phyloP scores from a whole-genome alignment of 352 stramenopile genomes.

The Globisporangium okanoganense region DNA sequence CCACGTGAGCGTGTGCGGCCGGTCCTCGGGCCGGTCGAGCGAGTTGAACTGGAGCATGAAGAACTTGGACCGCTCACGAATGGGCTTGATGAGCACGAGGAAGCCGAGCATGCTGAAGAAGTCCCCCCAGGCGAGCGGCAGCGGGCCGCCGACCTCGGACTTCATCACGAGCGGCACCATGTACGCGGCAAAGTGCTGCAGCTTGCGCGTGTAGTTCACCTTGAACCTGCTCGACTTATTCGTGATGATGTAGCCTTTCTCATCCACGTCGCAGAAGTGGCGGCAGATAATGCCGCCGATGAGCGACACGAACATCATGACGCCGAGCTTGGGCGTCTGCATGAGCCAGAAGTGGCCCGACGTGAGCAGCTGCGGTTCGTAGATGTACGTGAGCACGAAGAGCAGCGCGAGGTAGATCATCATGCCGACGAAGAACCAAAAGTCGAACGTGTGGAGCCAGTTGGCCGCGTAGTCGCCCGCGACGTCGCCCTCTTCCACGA shows the following conservation, averaged over 20 bases:
- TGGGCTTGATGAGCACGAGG: too few relatives aligned
- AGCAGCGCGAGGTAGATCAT: constrained; percentile 41
- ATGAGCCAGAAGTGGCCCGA: constrained; percentile 55
- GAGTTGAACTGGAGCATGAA: constrained; percentile 89
- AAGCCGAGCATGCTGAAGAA: constrained; percentile 75
- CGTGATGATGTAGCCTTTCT: constrained; percentile 79
- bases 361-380: constrained; percentile 50
- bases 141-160: constrained; percentile 38
- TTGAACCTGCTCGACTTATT: constrained; percentile 78
- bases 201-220: constrained; percentile 86
- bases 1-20: constrained; percentile 80
- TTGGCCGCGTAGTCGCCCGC: too few relatives aligned
- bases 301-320: constrained; percentile 75
- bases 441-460: constrained; percentile 57
- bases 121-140: constrained; percentile 74
- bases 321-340: constrained; percentile 61
- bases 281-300: constrained; percentile 67
- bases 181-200: constrained; percentile 77
- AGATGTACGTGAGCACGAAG: constrained; percentile 57
- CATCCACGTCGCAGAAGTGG: constrained; percentile 66
- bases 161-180: constrained; percentile 73
- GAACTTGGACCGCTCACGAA: constrained; percentile 69
- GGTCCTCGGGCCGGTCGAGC: constrained; percentile 72
- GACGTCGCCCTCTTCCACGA: too few relatives aligned
- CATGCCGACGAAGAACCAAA: constrained; percentile 61